These are phyloP conservation scores for Pythium aristosporum DNA, from an alignment of 352 stramenopile species.

Conservation along the genomic window DNA sequence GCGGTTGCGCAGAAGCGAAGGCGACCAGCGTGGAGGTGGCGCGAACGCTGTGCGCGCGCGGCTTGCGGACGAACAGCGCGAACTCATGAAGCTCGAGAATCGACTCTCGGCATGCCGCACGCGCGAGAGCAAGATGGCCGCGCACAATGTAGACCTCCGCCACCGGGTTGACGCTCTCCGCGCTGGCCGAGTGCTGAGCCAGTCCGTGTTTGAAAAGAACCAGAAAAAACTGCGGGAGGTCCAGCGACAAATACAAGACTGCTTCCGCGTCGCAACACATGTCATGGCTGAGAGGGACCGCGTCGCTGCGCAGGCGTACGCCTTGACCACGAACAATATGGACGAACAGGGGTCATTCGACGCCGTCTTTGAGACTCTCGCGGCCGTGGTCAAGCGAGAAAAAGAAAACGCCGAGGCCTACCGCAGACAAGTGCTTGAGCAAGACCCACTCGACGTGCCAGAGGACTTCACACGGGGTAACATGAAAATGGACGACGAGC, in stretches of 20 bases:
- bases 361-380: constrained; percentile 67
- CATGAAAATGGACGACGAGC: constrained; percentile 75
- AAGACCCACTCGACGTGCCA: constrained; percentile 59
- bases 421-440: constrained; percentile 74
- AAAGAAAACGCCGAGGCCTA: constrained; percentile 77
- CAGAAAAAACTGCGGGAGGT: constrained; percentile 72
- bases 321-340: constrained; percentile 63
- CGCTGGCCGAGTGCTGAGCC: constrained; percentile 59
- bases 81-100: constrained; percentile 82
- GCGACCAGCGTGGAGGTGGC: constrained; percentile 69
- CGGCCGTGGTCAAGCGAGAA: constrained; percentile 69
- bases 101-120: constrained; percentile 66
- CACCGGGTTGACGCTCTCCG: constrained; percentile 61
- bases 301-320: constrained; percentile 64
- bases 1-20: constrained; percentile 58
- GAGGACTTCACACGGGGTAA: constrained; percentile 76
- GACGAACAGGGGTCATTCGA: constrained; percentile 79
- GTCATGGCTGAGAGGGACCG: constrained; percentile 73
- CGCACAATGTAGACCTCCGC: constrained; percentile 53
- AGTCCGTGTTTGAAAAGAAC: constrained; percentile 81
- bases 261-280: constrained; percentile 62
- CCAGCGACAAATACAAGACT: constrained; percentile 76
- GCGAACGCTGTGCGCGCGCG: constrained; percentile 66
- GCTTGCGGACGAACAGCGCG: constrained; percentile 72
- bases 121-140: constrained; percentile 74